Conservation (phyloP, 768 basidiomycete species). For the Fomitopsis serialis region DNA sequence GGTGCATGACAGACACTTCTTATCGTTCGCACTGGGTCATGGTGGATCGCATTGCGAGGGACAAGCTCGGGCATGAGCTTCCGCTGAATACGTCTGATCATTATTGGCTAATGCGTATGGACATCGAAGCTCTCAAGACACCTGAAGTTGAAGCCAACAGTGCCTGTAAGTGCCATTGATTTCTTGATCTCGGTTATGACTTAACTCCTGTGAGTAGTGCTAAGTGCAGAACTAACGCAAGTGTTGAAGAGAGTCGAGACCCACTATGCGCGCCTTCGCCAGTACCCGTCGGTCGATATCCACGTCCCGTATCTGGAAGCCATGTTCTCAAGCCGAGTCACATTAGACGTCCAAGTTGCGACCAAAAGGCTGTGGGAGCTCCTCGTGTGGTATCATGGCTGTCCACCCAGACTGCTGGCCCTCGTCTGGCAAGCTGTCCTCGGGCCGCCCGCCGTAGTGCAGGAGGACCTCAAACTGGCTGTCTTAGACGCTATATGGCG, state of each 20-base stretch:
- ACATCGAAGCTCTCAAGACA: background rate
- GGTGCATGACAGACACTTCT: conserved; percentile 18
- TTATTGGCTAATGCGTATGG: conserved; percentile 57
- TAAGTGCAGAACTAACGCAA: too few relatives aligned
- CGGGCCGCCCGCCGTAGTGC: background rate
- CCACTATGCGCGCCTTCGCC: conserved; percentile 36
- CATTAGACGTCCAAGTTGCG: conserved; percentile 20
- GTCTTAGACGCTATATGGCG: background rate
- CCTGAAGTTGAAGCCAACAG: background rate
- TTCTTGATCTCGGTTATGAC: background rate
- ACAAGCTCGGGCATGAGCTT: conserved; percentile 36
- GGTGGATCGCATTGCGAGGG: conserved; percentile 37
- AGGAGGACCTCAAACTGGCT: background rate
- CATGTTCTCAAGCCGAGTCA: conserved; percentile 27
- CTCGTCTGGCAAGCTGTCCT: conserved; percentile 7
- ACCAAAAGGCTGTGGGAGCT: background rate
- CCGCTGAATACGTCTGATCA: conserved; percentile 37
- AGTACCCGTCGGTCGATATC: conserved; percentile 33
- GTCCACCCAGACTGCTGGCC: conserved; percentile 1
- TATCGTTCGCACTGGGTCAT: conserved; percentile 43
- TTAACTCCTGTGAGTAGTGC: too few relatives aligned
- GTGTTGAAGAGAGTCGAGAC: background rate
- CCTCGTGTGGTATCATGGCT: background rate
- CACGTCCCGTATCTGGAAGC: conserved; percentile 43
- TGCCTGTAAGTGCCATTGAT: background rate